Evolutionary conservation across 306 rosid species (phyloP).

Genomic region (Pterocarpus santalinus): DNA sequence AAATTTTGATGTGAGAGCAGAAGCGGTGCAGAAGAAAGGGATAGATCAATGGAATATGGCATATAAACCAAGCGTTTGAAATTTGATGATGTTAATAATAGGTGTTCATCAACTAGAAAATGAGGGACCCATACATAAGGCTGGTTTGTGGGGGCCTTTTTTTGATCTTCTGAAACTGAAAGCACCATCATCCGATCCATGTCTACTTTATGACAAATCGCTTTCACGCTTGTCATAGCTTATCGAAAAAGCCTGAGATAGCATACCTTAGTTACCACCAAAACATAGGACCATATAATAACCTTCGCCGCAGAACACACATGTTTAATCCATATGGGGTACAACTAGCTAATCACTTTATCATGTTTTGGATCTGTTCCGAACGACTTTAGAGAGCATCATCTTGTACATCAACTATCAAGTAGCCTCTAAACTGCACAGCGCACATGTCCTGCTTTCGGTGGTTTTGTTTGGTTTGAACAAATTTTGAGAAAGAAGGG

Average conservation of each 20-base stretch:
- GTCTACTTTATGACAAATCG: constrained; percentile 32
- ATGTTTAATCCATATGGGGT: neutral
- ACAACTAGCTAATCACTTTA: neutral
- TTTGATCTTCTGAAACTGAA: neutral
- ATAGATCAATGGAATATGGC: neutral
- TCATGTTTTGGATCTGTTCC: constrained; percentile 18
- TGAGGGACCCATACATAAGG: constrained; percentile 35
- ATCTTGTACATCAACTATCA: neutral
- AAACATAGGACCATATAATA: constrained; percentile 2
- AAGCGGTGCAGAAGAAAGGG: neutral
- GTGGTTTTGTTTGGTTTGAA: constrained; percentile 36
- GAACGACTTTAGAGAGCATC: constrained; percentile 6
- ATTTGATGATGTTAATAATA: neutral
- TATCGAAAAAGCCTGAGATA: constrained; percentile 2
- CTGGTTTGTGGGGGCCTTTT: constrained; percentile 6
- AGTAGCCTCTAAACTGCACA: neutral
- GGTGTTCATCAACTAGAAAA: neutral
- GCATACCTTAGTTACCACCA: constrained; percentile 1
- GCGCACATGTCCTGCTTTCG: constrained; percentile 29
- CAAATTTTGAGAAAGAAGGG: neutral
- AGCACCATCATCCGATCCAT: constrained; percentile 6
- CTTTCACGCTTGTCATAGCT: constrained; percentile 43
- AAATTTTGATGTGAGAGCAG: neutral
- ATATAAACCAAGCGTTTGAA: neutral
- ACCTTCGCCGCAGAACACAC: neutral